Base-by-base conservation (phyloP, 306 rosid species). In the Leucaena leucocephala region DNA sequence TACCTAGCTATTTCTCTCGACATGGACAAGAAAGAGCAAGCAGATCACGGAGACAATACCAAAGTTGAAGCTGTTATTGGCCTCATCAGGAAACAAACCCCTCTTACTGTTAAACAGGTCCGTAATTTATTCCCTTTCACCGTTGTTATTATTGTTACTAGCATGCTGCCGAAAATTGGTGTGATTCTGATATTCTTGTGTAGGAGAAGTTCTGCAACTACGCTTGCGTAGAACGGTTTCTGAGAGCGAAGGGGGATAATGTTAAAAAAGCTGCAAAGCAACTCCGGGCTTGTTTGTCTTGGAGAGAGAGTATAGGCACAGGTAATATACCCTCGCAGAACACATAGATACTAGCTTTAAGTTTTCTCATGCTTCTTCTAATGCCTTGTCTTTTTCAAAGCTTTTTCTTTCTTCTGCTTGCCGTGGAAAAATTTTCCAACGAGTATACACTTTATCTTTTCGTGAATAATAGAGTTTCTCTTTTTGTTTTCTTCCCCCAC, bases 141-240 rank as follows among this genome's bases (percentile, higher is more conserved):
- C 33, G 4, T 55, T 8, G 62, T 55, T 55, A 7, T 14, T 3
- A 7, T 33, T 33, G 39, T 61, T 33, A 40, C 17, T 27, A 27
- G 27, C 27, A 33, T 38, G 70, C 33, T 40, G 13, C 35, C 2
- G 3, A 19, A 58, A n/a, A 44, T 58, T 5, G 14, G 45, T 21
- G 38, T 68, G 12, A 11, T 55, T 42, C 50, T 67, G 36, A 67
- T 49, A 3, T 67, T 39, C 5, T 48, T 33, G 71, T 74, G 59
- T 77, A 96, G 99, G 99, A 91, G 91, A 96, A 96, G 89, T 96
- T 91, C 72, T 96, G 99, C 57, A 91, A 86, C 86, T 84, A 82
- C 40, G 93, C 86, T 77, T 93, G 98, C 76, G 93, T 91, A 27
- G 88, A 90, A 79, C 88, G 98, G 85, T 93, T 96, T 85, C 75